Base-by-base conservation (phyloP, 176 grass and related monocot species). In the Rhynchospora tenuis region DNA sequence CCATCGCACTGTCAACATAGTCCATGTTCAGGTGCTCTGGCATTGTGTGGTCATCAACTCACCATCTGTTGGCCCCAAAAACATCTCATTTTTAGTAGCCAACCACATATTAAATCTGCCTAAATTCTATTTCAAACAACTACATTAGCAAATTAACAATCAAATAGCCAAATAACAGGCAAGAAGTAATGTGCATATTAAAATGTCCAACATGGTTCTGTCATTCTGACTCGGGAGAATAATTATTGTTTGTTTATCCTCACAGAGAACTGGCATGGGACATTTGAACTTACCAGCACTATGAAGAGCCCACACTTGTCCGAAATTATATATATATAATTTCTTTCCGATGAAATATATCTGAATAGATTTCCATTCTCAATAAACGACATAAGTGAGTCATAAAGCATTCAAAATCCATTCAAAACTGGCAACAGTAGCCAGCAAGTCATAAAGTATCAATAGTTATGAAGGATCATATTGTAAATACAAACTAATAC, bases 21-120 rank as follows among this genome's bases (percentile, higher is more conserved):
- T 99, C 96, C 96, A 99, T 99, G 64, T 99, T 99, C 27, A 99
- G 91, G 86, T 99, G 96, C 47, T 99, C 96, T 16, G 96, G 96
- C 96, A 99, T 99, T n/a, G n/a, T 76, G 96, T 99, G 79, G 96
- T 99, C 96, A 99, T 99, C 96, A 93, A 99, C 69, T 99, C 89
- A 75, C 96, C 93, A 48, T 88, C 63, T 20, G 96, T 95, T 20
- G 84, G 93, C 44, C 96, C 89, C 80, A 99, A 80, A 87, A 99
- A 99, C 96, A 99, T 99, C 10, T 93, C 96, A 90, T 99, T 94
- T 86, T 99, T 93, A 74, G 96, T 93, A 3, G 96, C 96, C 59
- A 99, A 64, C 96, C 96, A 99, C 93, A 99, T 90, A 73, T 93
- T 93, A 72, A 93, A 99, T 83, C 95, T 91, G 61, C 96, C 96